Evolutionary conservation across 1,284 basidiomycete genomes (phyloP), one percentile per base, ranked within the genome.

Genomic region (Stygiomarasmius scandens): DNA sequence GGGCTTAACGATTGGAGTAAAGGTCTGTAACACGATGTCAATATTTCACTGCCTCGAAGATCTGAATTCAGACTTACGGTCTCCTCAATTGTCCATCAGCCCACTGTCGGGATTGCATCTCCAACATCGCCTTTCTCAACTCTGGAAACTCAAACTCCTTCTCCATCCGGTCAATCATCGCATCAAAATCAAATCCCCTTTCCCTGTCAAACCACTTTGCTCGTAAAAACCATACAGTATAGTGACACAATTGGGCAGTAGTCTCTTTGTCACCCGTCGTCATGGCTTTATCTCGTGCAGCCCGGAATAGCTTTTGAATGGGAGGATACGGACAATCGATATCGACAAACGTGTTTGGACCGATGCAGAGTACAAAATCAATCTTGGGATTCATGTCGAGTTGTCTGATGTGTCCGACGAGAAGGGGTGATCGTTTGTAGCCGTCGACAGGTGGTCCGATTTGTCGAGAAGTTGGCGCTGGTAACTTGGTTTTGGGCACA

Each of bases 281-380:
- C 62, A 63, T 61, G 2, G 60, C 62, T 45, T 54, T 55, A 38
- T 63, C 56, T 52, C 62, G 59, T 32, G 48, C 56, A 38, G 50
- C 43, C 1, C 56, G 58, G 27, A 59, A 54, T 9, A 58, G 48
- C 2, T 49, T 43, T n/a, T 59, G 55, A 14, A 59, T 50, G 12
- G 58, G 56, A 32, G 52, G 52, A 29, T 55, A 49, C 22, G 59
- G 59, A 11, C 54, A 50, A 29, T 54, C 59, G 1, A 57, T 43
- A 2, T n/a, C 4, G 5, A 22, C 20, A 24, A 27, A 22, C 16
- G 4, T n/a, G 16, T 23, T 14, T 19, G 38, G n/a, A 27, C 19
- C 20, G 2, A 25, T 24, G 3, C 23, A 10, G 1, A 44, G 4
- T 44, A 56, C 19, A 22, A 58, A 55, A 32, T 63, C 59, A 23